Percentiles rank a stretch among this genome's conserved stretches.
Conservation (phyloP, 2,329 filamentous ascomycete species). For the Aureobasidium sp. region DNA sequence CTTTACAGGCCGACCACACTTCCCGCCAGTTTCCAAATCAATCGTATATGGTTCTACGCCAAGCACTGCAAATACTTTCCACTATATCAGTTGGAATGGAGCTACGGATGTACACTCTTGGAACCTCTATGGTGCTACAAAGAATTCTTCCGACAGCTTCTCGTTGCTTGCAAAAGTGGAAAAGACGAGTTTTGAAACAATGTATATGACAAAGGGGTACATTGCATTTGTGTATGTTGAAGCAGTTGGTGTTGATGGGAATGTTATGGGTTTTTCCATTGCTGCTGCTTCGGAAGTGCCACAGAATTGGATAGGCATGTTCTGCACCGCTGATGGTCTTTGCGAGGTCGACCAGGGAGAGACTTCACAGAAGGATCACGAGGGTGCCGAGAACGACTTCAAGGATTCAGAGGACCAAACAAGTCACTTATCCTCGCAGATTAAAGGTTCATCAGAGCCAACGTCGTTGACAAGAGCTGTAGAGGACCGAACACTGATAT, state of each 20-base stretch:
- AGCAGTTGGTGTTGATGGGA: not conserved
- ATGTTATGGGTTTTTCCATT: not conserved
- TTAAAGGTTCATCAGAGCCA: not conserved
- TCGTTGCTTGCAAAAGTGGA: not conserved
- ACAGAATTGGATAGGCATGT: not conserved
- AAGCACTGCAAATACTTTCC: conserved; percentile 22
- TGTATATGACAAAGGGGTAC: not conserved
- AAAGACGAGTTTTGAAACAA: conserved; percentile 11
- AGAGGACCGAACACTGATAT: not conserved
- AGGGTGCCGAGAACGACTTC: too few species aligned
- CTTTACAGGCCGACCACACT: conserved; percentile 23
- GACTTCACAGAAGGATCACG: not conserved
- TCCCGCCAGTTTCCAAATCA: conserved; percentile 22
- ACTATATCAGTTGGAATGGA: conserved; percentile 30
- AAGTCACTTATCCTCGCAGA: not conserved
- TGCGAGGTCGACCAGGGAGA: not conserved
- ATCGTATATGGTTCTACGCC: conserved; percentile 22
- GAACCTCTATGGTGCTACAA: conserved; percentile 23
- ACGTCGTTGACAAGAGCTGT: not conserved
- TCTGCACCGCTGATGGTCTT: not conserved
- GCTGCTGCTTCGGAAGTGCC: not conserved
- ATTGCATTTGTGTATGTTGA: not conserved
- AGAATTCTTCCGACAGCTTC: not conserved
- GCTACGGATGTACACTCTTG: conserved; percentile 30
- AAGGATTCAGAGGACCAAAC: not conserved